Base-by-base conservation (phyloP, 1,139 yeast species). In the Candida sp. region DNA sequence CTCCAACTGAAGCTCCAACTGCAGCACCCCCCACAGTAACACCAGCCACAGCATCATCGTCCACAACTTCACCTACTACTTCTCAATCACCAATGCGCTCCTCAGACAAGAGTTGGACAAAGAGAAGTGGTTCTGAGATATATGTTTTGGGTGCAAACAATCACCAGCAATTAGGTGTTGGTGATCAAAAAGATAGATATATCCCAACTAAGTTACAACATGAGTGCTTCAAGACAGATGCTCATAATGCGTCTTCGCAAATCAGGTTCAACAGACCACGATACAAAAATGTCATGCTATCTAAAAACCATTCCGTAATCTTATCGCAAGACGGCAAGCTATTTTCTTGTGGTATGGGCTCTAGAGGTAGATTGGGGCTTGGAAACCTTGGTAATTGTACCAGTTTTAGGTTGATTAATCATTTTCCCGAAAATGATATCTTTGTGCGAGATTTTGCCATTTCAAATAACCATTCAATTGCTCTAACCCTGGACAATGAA, bases 331-430 rank as follows among this genome's bases (percentile, higher is more conserved):
- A 77, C 38, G 79, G 80, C 4, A 71, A 73, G 40, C 52, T 87
- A 0, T 80, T 65, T 47, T 64, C 84, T 0, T 78, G 85, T 52
- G 97, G 97, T 1, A 72, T 81, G 35, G 85, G 87, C 1, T 73
- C 85, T 1, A 68, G 85, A 45, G 96, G 96, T 2, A 68, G 95
- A 43, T 63, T 87, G 21, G 96, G 95, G 0, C 76, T 76, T 47
- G 71, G 69, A 1, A 57, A 61, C 2, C 64, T 64, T 45, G 47
- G 56, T 49, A 75, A 66, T 58, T 62, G 52, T 47, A 76, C 64
- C 51, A 63, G 58, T 36, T 77, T 67, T 57, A 68, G 64, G 40
- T 61, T 49, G 40, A 63, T 79, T 9, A 56, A 66, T 4, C 54
- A 53, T 25, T 64, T 63, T 9, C 49, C 47, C 21, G 45, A 42